Conservation (phyloP, 495 filamentous ascomycete species). For the Neurospora sublineolata region DNA sequence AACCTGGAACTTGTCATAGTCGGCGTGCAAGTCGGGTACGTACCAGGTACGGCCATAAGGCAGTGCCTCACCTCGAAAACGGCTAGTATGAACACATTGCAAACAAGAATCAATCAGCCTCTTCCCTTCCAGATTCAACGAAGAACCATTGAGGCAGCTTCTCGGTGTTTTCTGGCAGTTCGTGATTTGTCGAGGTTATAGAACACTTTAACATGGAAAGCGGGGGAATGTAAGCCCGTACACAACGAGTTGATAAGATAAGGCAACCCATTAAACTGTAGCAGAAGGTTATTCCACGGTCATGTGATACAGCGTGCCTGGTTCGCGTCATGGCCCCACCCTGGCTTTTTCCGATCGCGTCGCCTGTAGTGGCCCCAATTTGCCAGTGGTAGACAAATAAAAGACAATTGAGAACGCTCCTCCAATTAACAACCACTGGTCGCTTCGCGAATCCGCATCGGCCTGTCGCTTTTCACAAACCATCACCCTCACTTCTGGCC, state of each 20-base stretch:
- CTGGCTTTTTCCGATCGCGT: constrained; percentile 14
- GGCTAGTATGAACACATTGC: neutral
- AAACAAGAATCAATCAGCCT: neutral
- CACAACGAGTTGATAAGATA: neutral
- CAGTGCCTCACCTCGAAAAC: neutral
- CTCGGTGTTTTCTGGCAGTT: neutral
- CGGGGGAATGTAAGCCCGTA: neutral
- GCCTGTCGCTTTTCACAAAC: neutral
- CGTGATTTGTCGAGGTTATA: neutral
- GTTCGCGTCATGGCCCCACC: constrained; percentile 16
- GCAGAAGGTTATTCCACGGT: neutral
- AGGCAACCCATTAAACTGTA: neutral
- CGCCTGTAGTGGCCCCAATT: neutral
- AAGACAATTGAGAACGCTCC: neutral
- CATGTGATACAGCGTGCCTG: constrained; percentile 19
- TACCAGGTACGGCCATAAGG: neutral
- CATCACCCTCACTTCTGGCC: neutral
- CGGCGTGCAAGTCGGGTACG: neutral
- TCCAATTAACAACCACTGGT: neutral
- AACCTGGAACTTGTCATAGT: neutral
- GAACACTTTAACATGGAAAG: neutral
- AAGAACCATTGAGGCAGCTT: neutral
- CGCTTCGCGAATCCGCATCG: neutral
- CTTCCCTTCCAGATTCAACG: neutral
- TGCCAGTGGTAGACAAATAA: neutral